These are phyloP conservation scores for Dalbergia oliveri DNA, from an alignment of 306 rosid species.

Conservation along the genomic window DNA sequence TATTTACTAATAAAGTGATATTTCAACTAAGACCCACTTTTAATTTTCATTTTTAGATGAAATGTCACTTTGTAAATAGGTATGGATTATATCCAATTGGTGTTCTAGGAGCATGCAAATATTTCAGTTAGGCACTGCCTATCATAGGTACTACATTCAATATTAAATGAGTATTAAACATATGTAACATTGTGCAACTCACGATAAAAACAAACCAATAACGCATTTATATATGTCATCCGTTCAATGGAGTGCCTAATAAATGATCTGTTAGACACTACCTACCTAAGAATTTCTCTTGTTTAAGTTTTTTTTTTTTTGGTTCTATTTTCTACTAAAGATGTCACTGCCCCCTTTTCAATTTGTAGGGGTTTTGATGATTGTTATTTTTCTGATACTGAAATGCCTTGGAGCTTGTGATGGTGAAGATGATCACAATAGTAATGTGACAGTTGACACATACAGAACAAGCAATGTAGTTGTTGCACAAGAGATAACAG, in stretches of 20 bases:
- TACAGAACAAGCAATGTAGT: background rate
- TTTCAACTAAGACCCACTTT: too few species aligned
- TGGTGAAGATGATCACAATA: slow-evolving; percentile 24
- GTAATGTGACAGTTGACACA: slow-evolving; percentile 1
- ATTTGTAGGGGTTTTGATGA: slow-evolving; percentile 57
- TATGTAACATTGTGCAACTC: too few species aligned
- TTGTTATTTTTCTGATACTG: slow-evolving; percentile 51
- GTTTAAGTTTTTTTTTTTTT: background rate
- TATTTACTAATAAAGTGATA: too few species aligned
- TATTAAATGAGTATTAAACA: background rate
- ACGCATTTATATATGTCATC: too few species aligned
- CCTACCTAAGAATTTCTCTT: background rate
- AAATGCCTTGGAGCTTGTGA: slow-evolving; percentile 64
- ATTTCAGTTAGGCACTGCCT: background rate
- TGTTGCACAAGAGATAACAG: slow-evolving; percentile 36
- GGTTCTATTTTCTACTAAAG: slow-evolving; percentile 14
- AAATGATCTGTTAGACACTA: too few species aligned
- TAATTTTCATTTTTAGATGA: too few species aligned
- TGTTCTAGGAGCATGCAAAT: too few species aligned
- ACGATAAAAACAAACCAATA: too few species aligned
- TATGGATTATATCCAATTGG: too few species aligned
- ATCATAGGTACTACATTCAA: too few species aligned
- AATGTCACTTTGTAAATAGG: too few species aligned
- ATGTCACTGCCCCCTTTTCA: background rate
- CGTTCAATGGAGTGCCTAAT: background rate